Percentiles rank a stretch among this genome's conserved stretches.
Conservation (phyloP, 148 eudicot genomes). For the Simmondsia chinensis region DNA sequence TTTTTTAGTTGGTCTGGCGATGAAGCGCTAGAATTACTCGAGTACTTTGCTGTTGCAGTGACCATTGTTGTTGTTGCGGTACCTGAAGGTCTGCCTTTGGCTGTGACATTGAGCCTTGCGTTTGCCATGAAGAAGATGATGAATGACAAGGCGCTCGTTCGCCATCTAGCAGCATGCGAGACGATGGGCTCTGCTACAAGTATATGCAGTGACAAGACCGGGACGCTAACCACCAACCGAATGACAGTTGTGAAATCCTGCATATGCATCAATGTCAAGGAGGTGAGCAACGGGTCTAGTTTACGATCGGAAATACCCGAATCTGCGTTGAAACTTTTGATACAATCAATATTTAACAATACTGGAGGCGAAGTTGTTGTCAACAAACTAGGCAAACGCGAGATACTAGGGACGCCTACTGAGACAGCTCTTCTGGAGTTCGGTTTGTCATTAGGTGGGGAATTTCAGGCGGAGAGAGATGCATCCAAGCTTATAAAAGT, state of each 20-base stretch:
- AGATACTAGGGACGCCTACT: conserved; percentile 89
- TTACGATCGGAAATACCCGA: conserved; percentile 50
- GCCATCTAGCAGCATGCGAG: conserved; percentile 93
- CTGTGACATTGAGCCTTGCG: conserved; percentile 90
- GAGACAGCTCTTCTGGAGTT: conserved; percentile 79
- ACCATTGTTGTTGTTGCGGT: conserved; percentile 98
- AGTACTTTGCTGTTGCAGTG: conserved; percentile 87
- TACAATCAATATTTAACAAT: conserved; percentile 77
- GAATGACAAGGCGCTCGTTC: conserved; percentile 96
- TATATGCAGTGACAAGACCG: conserved; percentile 96
- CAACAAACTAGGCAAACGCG: conserved; percentile 55
- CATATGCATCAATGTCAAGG: conserved; percentile 56
- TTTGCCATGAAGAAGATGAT: conserved; percentile 99
- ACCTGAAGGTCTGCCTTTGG: conserved; percentile 93
- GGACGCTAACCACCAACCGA: conserved; percentile 82
- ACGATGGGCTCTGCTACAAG: conserved; percentile 95
- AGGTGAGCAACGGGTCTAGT: conserved; percentile 29
- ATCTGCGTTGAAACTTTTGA: conserved; percentile 41
- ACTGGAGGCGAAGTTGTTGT: conserved; percentile 89
- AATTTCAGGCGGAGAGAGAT: conserved; percentile 56
- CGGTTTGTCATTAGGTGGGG: conserved; percentile 80
- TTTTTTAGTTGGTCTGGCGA: conserved; percentile 65
- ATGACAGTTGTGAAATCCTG: conserved; percentile 96
- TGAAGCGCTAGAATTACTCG: conserved; percentile 70
- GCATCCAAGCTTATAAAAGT: conserved; percentile 61